A percentile compares a stretch with the other conserved stretches of the same genome.
These are phyloP conservation scores for Penicillium verrucosum DNA, from an alignment of 2,329 filamentous ascomycete species.

Conservation along the genomic window DNA sequence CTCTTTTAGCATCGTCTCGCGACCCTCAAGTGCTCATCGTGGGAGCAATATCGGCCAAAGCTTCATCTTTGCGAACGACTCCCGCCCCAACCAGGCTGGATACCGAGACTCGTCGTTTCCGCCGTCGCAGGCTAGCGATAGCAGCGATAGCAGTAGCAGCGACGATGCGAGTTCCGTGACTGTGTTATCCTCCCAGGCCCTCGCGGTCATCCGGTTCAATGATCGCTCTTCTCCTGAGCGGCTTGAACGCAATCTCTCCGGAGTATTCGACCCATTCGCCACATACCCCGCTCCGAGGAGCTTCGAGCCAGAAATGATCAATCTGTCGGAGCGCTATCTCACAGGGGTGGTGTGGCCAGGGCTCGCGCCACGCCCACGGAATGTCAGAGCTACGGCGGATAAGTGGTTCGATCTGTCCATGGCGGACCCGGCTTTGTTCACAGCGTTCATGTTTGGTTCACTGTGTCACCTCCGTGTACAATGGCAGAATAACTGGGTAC, in stretches of 20 bases:
- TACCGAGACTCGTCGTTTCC: slow-evolving; percentile 9
- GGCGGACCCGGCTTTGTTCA: slow-evolving; percentile 29
- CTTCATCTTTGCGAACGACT: neutral
- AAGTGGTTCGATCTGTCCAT: slow-evolving; percentile 33
- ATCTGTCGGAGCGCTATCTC: slow-evolving; percentile 24
- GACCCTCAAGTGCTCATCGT: neutral
- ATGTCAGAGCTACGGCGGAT: slow-evolving; percentile 2
- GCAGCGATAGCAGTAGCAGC: slow-evolving; percentile 18
- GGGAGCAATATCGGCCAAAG: neutral
- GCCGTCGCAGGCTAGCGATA: slow-evolving; percentile 15
- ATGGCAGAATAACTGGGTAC: slow-evolving; percentile 27
- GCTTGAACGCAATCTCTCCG: slow-evolving; percentile 23
- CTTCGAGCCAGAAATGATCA: slow-evolving; percentile 23
- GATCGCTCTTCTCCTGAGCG: slow-evolving; percentile 16
- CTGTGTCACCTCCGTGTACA: slow-evolving; percentile 34
- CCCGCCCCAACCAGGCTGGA: neutral
- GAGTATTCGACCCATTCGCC: slow-evolving; percentile 28
- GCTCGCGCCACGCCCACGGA: slow-evolving; percentile 18
- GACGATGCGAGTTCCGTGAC: slow-evolving; percentile 4
- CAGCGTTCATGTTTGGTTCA: slow-evolving; percentile 32
- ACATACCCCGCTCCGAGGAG: slow-evolving; percentile 24
- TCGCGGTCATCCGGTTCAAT: slow-evolving; percentile 3
- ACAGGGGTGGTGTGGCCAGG: slow-evolving; percentile 30
- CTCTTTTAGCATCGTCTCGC: slow-evolving; percentile 11
- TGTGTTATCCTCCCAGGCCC: neutral